Evolutionary conservation across 306 rosid genomes (phyloP).

Genomic region (Dryas octopetala): DNA sequence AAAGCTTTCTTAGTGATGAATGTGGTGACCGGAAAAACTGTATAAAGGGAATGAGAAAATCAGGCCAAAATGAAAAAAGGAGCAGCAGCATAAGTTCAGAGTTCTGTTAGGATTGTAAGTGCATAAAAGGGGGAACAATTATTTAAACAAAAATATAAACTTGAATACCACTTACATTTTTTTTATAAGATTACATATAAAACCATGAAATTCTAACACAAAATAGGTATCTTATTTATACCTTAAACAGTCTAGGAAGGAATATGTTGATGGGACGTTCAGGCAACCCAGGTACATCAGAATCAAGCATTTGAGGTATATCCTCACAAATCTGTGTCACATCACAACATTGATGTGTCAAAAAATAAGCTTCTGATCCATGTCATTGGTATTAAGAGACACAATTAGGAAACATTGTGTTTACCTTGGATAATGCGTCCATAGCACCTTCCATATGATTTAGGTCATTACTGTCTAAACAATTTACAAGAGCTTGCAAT

Average conservation of each 20-base stretch:
- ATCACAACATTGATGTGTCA: conserved; percentile 9
- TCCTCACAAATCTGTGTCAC: conserved; percentile 86
- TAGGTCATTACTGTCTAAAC: conserved; percentile 82
- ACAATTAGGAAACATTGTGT: not conserved
- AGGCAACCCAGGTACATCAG: conserved; percentile 89
- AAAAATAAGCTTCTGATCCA: not conserved
- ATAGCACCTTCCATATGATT: conserved; percentile 99
- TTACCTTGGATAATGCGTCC: conserved; percentile 98
- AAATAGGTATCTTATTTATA: conserved; percentile 24
- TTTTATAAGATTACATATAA: too few relatives aligned
- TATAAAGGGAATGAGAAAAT: conserved; percentile 17
- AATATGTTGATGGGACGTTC: conserved; percentile 89
- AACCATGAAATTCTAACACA: conserved; percentile 2
- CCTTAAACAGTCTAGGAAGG: conserved; percentile 87
- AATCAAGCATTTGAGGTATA: conserved; percentile 91
- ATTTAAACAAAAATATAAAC: not conserved
- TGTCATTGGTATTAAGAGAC: not conserved
- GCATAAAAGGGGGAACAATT: not conserved
- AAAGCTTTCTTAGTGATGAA: conserved; percentile 76
- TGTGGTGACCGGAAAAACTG: conserved; percentile 97
- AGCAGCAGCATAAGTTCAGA: not conserved
- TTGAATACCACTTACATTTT: not conserved
- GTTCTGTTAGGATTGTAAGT: not conserved
- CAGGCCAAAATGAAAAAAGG: not conserved
- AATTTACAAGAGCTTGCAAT: conserved; percentile 87